A percentile compares a stretch with the other conserved stretches of the same genome.
Conservation (phyloP, 2,329 filamentous ascomycete genomes). For the Trichoderma guizhouense region DNA sequence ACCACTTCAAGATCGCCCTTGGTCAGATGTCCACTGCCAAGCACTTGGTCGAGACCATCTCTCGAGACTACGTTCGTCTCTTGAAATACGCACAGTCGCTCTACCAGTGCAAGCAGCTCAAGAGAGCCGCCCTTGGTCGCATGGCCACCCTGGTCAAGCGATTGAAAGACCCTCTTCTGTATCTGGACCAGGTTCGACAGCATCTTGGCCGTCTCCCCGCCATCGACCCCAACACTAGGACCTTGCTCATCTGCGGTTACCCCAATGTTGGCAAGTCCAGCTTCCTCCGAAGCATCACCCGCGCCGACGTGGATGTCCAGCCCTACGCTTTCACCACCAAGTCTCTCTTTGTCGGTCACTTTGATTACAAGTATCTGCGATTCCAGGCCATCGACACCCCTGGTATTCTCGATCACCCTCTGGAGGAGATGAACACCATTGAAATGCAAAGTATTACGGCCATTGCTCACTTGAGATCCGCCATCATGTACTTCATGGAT, state of each 20-base stretch:
- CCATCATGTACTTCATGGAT: slow-evolving; percentile 98
- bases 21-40: slow-evolving; percentile 95
- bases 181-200: slow-evolving; percentile 87
- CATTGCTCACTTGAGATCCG: slow-evolving; percentile 91
- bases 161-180: slow-evolving; percentile 89
- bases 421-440: slow-evolving; percentile 99
- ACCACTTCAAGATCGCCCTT: slow-evolving; percentile 95
- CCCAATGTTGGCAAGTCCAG: slow-evolving; percentile 97
- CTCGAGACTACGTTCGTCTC: slow-evolving; percentile 91
- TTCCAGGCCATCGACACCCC: slow-evolving; percentile 88
- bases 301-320: slow-evolving; percentile 94
- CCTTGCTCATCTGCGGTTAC: slow-evolving; percentile 93
- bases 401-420: slow-evolving; percentile 94
- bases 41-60: slow-evolving; percentile 92
- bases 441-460: slow-evolving; percentile 98
- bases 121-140: slow-evolving; percentile 89
- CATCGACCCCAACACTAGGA: slow-evolving; percentile 98
- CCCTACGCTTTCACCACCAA: slow-evolving; percentile 99
- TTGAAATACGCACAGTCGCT: slow-evolving; percentile 90
- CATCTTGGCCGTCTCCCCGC: slow-evolving; percentile 94
- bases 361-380: slow-evolving; percentile 74
- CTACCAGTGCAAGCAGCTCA: slow-evolving; percentile 99
- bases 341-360: slow-evolving; percentile 94
- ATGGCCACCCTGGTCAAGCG: slow-evolving; percentile 98
- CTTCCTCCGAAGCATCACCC: slow-evolving; percentile 86